Base-by-base conservation (phyloP, 2,329 filamentous ascomycete species). In the Trichoderma arundinaceum region DNA sequence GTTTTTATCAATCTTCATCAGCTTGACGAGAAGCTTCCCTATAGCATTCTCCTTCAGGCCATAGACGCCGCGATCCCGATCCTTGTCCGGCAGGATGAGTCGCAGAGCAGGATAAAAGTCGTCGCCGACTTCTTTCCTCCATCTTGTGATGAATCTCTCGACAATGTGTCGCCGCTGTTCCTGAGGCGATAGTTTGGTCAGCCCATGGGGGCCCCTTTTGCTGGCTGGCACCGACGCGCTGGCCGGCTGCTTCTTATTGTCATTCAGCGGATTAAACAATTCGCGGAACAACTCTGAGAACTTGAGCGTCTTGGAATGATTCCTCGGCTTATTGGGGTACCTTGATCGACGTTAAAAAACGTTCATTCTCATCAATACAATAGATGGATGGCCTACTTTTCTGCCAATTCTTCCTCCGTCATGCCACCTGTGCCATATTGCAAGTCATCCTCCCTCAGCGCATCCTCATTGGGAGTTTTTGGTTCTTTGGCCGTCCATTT, bases 31-130 rank as follows among this genome's bases (percentile, higher is more conserved):
- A 19, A 98, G 80, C 74, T 93, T 97, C 9, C 90, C 94, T 67
- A 99, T 93, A 5, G 89, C 87, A 75, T 90, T 94, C 80, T 99
- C 95, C 75, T 98, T 98, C 46, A 99, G 82, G 0, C 94, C 92
- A 73, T 98, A 99, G 82, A 97, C 93, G 17, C 91, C 90, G 54
- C 95, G 87, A 73, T 98, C 93, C 44, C 93, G 88, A 74, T 99
- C 95, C 74, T 96, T 96, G 72, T 96, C 92, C 0, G 94, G 94
- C 3, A 97, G 83, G 65, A 98, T 97, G 53, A 99, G 85, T 19
- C 95, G 89, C 77, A 99, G 86, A 1, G 92, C 94, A 0, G 95
- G 95, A 74, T 95, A 98, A 72, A 99, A 92, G 77, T 99, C 95
- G 71, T 92, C 82, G 32, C 95, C 95, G 22, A 97, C 94, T 68